Base-by-base conservation (phyloP, 768 basidiomycete species). In the Hirschioporus abietinus region DNA sequence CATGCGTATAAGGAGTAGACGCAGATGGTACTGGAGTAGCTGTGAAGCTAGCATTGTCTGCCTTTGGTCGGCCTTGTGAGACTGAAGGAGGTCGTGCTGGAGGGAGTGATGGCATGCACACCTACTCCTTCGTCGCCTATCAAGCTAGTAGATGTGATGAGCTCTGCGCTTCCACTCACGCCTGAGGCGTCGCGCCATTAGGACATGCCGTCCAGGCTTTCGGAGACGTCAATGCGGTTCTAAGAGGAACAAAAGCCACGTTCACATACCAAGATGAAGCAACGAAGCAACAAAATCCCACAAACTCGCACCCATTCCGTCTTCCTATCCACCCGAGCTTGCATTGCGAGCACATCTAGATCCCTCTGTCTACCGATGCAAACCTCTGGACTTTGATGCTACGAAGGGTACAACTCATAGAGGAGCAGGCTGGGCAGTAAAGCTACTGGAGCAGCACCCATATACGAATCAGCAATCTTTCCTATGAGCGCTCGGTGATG, bases 141-240 rank as follows among this genome's bases (percentile, higher is more conserved):
- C 5, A 12, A 27, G 35, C 57, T 24, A 3, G n/a, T n/a, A 15
- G 58, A 23, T 23, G n/a, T 67, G 27, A 24, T 66, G 0, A 74
- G 91, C 66, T 85, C 89, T 58, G 84, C 86, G 34, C 75, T 89
- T 25, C 84, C 93, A 15, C 78, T 99, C 66, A 95, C 95, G 1
- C 82, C 88, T 10, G 92, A 95, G 72, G 93, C 88, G 3, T 98
- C 76, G 84, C 86, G 24, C 86, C 92, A 0, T 99, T 90, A 77
- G 97, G 97, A 0, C 84, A 92, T 71, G 95, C 98, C 65, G 83
- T 98, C 63, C 94, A 99, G 78, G 95, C 90, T 1, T 97, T 91
- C 75, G 79, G 82, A 0, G 86, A 92, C 72, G 81, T 84, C 58
- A 75, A 84, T 17, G 83, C 88, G 12, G 89, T 86, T 6, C 84